Base-by-base conservation (phyloP, 1,284 basidiomycete species). In the Fomes fomentarius region DNA sequence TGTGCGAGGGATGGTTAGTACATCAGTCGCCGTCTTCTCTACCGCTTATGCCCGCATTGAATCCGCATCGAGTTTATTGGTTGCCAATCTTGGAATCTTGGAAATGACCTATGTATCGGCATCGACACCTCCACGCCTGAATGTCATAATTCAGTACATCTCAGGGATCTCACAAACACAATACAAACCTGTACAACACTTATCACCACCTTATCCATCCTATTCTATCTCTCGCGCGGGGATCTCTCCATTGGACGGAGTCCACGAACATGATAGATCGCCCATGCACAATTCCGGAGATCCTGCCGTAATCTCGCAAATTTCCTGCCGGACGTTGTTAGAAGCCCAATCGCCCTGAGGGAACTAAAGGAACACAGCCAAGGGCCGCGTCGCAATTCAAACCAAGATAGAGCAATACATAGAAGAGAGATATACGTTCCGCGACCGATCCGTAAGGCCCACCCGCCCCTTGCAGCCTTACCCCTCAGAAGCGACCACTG, bases 341-440 rank as follows among this genome's bases (percentile, higher is more conserved):
- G 51, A 57, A 56, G 44, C 38, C 45, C 8, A 7, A 9, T 12
- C 7, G 30, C 28, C 30, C 47, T 34, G 43, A 26, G 25, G n/a
- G n/a, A n/a, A n/a, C n/a, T n/a, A n/a, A n/a, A n/a, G n/a, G 21
- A 25, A 35, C 38, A 33, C 37, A 33, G 35, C 26, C 19, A 46
- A 52, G 37, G 22, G 19, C 25, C 12, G 22, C 17, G 12, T 14
- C 22, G 41, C 26, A 47, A 41, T 54, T 37, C 15, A 37, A 44
- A 48, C 52, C 40, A 56, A 56, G 50, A 52, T 56, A 56, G 54
- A 56, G 50, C 54, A 50, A 50, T 50, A 43, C 40, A 50, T 33
- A 38, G n/a, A 37, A 45, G 40, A 28, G 25, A 49, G 21, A 47
- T 49, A 28, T 31, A 45, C 30, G 50, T 34, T n/a, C 40, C 7